Evolutionary conservation across 2,329 filamentous ascomycete genomes (phyloP), one percentile per base, ranked within the genome.

Genomic region (Fusarium cicatricum): DNA sequence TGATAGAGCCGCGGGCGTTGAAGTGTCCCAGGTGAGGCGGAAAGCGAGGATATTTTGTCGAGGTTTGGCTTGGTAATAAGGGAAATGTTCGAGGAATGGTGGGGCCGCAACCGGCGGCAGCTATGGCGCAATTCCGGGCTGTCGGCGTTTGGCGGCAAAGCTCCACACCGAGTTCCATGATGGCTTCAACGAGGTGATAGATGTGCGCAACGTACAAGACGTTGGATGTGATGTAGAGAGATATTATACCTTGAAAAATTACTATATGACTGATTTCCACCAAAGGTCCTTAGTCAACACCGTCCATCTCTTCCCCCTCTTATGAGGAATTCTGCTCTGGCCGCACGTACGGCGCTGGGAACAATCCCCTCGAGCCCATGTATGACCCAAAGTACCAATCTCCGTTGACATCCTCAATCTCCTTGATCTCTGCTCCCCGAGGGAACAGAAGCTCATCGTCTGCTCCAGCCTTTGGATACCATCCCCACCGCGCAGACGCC

Each of bases 381-480:
- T 96, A 97, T 23, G 87, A 86, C 0, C 94, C 94, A 77, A 89
- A 90, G 69, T 84, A 92, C 93, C 93, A 98, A 72, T 97, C 92
- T 15, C 89, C 90, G 72, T 97, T 97, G 41, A 96, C 86, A 72
- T 95, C 90, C 71, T 94, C 89, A 32, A 90, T 86, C 77, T 98
- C 94, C 7, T 83, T 82, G 12, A 98, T 84, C 73, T 95, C 90
- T 0, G 93, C 92, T 10, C 90, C 88, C 44, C 87, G 87, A 0
- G 94, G 94, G 66, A 98, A 97, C 59, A 88, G 74, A 34, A 98
- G 76, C 75, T 98, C 94, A 70, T 97, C 90, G 16, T 79, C 80
- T 1, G 84, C 84, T 3, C 77, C 82, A 0, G 81, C 75, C 3
- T 83, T 82, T 0, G 92, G 91, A 69, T 89, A 93, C 82, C 91